Conservation (phyloP, 331 rosid genomes). For the Acacia pycnantha region DNA sequence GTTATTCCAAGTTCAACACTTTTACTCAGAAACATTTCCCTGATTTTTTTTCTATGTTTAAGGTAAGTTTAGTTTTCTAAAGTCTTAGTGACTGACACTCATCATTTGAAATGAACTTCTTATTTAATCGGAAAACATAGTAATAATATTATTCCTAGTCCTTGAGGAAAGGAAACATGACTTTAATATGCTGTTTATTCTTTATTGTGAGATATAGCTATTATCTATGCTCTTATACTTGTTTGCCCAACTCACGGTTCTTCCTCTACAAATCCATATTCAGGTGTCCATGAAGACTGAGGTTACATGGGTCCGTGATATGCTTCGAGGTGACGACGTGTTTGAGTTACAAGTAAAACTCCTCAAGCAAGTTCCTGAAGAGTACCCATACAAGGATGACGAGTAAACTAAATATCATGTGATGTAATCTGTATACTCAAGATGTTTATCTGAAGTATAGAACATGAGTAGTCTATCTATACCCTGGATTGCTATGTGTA, state of each 20-base stretch:
- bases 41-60: background rate
- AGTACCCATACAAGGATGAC: slow-evolving; percentile 96
- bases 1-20: background rate
- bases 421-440: background rate
- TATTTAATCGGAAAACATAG: background rate
- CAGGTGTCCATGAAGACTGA: slow-evolving; percentile 98
- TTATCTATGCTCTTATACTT: background rate
- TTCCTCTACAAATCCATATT: slow-evolving; percentile 5
- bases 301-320: slow-evolving; percentile 85
- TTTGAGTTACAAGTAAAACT: slow-evolving; percentile 93
- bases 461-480: slow-evolving; percentile 18
- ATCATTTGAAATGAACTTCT: background rate
- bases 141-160: background rate
- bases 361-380: slow-evolving; percentile 94
- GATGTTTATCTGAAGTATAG: slow-evolving; percentile 40
- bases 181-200: slow-evolving; percentile 6
- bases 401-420: slow-evolving; percentile 45
- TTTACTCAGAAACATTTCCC: background rate
- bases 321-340: slow-evolving; percentile 93
- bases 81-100: background rate
- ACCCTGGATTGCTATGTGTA: slow-evolving; percentile 15
- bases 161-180: slow-evolving; percentile 3
- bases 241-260: slow-evolving; percentile 4
- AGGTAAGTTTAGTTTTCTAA: background rate
- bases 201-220: slow-evolving; percentile 3